These are phyloP conservation scores for Aspergillus pseudoterreus DNA, from an alignment of 2,329 filamentous ascomycete genomes.

Conservation along the genomic window DNA sequence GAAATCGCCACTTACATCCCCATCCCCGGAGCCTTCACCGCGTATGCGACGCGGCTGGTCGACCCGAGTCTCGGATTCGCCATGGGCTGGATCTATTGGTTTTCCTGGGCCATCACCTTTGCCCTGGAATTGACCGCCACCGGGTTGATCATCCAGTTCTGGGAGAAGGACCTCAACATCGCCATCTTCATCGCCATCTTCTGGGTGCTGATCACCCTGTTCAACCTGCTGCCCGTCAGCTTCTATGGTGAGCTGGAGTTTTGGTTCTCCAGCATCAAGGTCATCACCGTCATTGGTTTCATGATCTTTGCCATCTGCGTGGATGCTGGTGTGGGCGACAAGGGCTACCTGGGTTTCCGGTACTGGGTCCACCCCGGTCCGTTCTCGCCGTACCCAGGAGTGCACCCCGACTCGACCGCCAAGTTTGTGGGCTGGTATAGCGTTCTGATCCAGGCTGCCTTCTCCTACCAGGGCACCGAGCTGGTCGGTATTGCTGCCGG, in stretches of 20 bases:
- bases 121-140: conserved; percentile 70
- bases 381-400: conserved; percentile 54
- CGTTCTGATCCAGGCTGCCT: conserved; percentile 44
- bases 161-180: conserved; percentile 60
- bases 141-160: conserved; percentile 73
- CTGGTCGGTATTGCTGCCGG: conserved; percentile 75
- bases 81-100: conserved; percentile 83
- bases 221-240: conserved; percentile 69
- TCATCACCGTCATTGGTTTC: conserved; percentile 70
- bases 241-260: conserved; percentile 77
- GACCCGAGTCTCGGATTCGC: conserved; percentile 70
- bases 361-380: conserved; percentile 68
- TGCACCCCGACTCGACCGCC: conserved; percentile 38
- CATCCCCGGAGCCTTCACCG: conserved; percentile 70
- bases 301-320: conserved; percentile 74
- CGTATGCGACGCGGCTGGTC: conserved; percentile 72
- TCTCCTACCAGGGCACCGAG: conserved; percentile 59
- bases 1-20: conserved; percentile 78
- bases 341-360: conserved; percentile 69
- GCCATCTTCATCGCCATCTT: conserved; percentile 72
- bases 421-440: conserved; percentile 61
- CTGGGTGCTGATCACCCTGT: conserved; percentile 63
- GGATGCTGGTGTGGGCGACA: conserved; percentile 65
- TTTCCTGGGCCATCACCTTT: conserved; percentile 69
- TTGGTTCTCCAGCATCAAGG: conserved; percentile 74